These are phyloP conservation scores for Termitomyces sp. DNA, from an alignment of 768 basidiomycete genomes.

Conservation along the genomic window DNA sequence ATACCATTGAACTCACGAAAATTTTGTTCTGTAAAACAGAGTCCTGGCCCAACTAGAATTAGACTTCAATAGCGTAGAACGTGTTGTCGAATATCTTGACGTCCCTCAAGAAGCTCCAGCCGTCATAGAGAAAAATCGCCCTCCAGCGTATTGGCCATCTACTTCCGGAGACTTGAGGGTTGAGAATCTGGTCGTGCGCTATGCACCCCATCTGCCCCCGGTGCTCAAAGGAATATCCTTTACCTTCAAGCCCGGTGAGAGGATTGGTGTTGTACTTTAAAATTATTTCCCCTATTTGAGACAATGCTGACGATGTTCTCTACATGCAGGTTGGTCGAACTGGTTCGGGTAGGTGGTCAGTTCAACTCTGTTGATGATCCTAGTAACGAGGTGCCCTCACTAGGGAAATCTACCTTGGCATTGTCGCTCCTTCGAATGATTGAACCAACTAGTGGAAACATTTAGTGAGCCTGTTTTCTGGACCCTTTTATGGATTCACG, in stretches of 20 bases:
- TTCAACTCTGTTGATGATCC: background rate
- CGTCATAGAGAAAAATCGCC: conserved; percentile 47
- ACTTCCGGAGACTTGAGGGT: conserved; percentile 54
- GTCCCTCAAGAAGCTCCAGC: conserved; percentile 68
- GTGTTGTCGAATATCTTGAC: conserved; percentile 67
- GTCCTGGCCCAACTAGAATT: conserved; percentile 70
- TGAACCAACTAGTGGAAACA: conserved; percentile 53
- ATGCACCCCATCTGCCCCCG: conserved; percentile 58
- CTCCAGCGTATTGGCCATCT: conserved; percentile 75
- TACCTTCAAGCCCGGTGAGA: conserved; percentile 56
- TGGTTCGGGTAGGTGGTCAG: conserved; percentile 46
- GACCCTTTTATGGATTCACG: background rate
- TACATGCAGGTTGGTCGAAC: conserved; percentile 57
- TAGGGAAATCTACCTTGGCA: conserved; percentile 58
- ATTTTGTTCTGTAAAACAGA: conserved; percentile 24
- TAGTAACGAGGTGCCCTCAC: background rate
- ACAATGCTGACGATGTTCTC: background rate
- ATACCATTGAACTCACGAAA: background rate
- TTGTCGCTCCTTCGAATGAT: conserved; percentile 60
- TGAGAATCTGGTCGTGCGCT: conserved; percentile 56
- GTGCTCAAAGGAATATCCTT: conserved; percentile 60
- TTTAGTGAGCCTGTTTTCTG: conserved; percentile 39
- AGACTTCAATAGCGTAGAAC: conserved; percentile 73
- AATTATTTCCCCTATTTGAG: background rate
- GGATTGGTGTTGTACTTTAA: conserved; percentile 59